Percentiles rank a stretch among this genome's conserved stretches.
These are phyloP conservation scores for Solanum sejunctum DNA, from an alignment of 257 asterid species.

Conservation along the genomic window DNA sequence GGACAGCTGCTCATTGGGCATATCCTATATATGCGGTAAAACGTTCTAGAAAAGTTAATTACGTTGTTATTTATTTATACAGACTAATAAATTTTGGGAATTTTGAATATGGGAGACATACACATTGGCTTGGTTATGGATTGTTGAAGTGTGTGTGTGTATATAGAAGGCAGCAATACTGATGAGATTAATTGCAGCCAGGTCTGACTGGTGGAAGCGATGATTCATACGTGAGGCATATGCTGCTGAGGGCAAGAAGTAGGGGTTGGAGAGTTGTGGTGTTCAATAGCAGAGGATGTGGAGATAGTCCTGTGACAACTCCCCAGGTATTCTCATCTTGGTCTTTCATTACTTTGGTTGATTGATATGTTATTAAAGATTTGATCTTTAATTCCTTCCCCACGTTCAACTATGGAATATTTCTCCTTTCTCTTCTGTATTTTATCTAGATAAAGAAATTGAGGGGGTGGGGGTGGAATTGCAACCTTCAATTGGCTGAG, in stretches of 20 bases:
- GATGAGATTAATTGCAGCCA: conserved; percentile 55
- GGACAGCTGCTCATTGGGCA: not conserved
- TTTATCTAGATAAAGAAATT: not conserved
- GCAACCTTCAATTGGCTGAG: not conserved
- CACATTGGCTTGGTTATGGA: not conserved
- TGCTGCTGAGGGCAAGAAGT: conserved; percentile 68
- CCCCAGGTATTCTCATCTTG: conserved; percentile 47
- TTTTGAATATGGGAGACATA: not conserved
- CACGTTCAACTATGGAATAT: not conserved
- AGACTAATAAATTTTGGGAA: not conserved
- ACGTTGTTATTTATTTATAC: too few relatives aligned
- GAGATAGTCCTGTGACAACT: conserved; percentile 81
- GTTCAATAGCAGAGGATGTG: conserved; percentile 92
- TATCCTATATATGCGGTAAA: not conserved
- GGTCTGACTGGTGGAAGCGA: conserved; percentile 95
- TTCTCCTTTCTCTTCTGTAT: not conserved
- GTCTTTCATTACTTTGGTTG: not conserved
- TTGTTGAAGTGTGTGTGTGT: not conserved
- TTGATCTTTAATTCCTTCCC: not conserved
- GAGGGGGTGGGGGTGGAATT: too few relatives aligned
- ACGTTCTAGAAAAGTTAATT: not conserved
- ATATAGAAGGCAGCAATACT: not conserved
- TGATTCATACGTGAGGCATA: conserved; percentile 83
- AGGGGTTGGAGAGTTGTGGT: conserved; percentile 83
- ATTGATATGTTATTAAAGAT: not conserved